Evolutionary conservation across 805 yeast species (phyloP), one percentile per base, ranked within the genome.

Genomic region (Kluyveromyces siamensis): DNA sequence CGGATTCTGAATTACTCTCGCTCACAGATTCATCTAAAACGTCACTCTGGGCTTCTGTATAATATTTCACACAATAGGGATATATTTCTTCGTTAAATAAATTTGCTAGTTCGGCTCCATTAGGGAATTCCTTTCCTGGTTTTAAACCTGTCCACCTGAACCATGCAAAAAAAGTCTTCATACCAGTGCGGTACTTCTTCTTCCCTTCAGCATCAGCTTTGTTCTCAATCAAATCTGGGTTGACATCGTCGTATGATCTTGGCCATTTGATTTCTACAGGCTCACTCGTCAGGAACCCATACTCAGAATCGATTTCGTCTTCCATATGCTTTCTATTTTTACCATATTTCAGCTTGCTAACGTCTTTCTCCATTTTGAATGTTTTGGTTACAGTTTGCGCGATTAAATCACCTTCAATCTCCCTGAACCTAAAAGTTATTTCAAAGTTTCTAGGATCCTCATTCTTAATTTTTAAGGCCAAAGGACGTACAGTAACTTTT

Each of bases 111-210:
- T 83, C 88, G 52, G 83, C 91, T 21, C 96, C 96, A 49, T 76
- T 74, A 52, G 89, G 76, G 60, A 81, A 87, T 61, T 81, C 93
- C 66, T 80, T 86, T 1, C 87, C 85, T 1, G 87, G 84, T 53
- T 81, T 83, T 36, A 68, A 63, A 0, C 95, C 96, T 0, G 93
- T 84, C 90, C 95, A 89, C 44, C 72, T 71, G 61, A 89, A 90
- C 83, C 90, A 90, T 6, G 88, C 83, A 65, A 91, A 90, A 59
- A 91, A 84, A 13, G 91, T 81, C 59, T 83, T 82, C 88, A 83
- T 83, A 5, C 90, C 90, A 17, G 72, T 60, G 50, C 90, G 68
- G 59, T 84, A 84, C 48, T 71, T 70, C 56, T 75, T 80, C 63
- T 83, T 83, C 40, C 80, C 81, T 18, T 74, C 77, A 18, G 64